These are phyloP conservation scores for Saccharomyces kudriavzevii DNA, from an alignment of 805 yeast species.

Conservation along the genomic window DNA sequence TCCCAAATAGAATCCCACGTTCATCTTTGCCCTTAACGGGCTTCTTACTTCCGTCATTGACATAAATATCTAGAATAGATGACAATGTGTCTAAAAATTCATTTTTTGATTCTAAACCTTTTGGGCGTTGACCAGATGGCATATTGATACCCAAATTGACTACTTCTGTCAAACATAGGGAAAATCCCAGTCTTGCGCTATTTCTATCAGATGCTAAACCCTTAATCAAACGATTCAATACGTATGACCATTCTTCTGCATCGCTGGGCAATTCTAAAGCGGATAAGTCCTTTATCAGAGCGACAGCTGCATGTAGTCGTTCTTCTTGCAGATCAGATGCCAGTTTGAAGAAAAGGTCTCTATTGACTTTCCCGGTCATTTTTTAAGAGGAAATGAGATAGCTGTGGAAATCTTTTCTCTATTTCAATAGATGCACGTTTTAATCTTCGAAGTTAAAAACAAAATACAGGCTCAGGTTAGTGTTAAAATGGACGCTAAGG, in stretches of 20 bases:
- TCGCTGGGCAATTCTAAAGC: conserved; percentile 27
- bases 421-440: neutral
- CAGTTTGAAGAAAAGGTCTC: conserved; percentile 67
- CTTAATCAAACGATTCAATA: conserved; percentile 64
- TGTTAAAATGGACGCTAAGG: neutral
- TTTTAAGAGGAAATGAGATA: neutral
- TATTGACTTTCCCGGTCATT: conserved; percentile 37
- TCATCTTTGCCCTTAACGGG: conserved; percentile 70
- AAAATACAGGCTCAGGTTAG: neutral
- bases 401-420: neutral
- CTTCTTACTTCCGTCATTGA: conserved; percentile 34
- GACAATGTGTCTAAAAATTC: conserved; percentile 18
- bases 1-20: conserved; percentile 72
- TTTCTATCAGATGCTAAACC: conserved; percentile 80
- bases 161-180: conserved; percentile 76
- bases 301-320: conserved; percentile 63
- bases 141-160: conserved; percentile 31
- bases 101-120: conserved; percentile 13
- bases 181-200: conserved; percentile 79
- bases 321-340: conserved; percentile 72
- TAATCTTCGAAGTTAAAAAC: neutral
- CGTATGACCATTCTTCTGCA: conserved; percentile 69
- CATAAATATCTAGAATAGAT: conserved; percentile 31
- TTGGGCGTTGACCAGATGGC: conserved; percentile 9
- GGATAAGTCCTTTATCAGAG: conserved; percentile 52